A percentile compares a stretch with the other conserved stretches of the same genome.
Conservation (phyloP, 1,284 basidiomycete species). For the Cutaneotrichosporon cutaneum region DNA sequence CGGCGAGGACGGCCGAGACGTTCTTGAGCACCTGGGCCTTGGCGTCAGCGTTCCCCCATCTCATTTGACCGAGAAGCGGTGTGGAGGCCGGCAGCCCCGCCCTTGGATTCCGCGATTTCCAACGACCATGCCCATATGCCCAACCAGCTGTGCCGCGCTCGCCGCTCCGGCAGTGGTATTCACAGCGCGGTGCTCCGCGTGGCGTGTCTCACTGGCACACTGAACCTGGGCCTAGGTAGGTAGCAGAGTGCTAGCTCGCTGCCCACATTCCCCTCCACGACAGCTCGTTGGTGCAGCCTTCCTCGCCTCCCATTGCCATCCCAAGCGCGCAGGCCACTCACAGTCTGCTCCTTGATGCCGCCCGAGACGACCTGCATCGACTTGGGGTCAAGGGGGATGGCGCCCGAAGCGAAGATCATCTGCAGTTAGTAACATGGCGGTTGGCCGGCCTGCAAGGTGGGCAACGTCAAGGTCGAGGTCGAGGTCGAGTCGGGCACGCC, state of each 20-base stretch:
- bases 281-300: neutral
- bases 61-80: neutral
- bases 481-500: neutral
- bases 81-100: neutral
- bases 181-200: neutral
- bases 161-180: neutral
- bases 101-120: neutral
- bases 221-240: neutral
- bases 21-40: constrained; percentile 79
- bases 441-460: neutral
- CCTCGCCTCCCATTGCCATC: neutral
- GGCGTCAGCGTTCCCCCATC: neutral
- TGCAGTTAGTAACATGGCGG: constrained; percentile 14
- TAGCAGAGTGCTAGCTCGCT: neutral
- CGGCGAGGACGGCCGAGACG: constrained; percentile 78
- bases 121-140: neutral
- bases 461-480: neutral
- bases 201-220: neutral
- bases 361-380: constrained; percentile 72
- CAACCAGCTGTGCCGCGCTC: too few relatives aligned
- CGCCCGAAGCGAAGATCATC: constrained; percentile 84
- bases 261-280: neutral
- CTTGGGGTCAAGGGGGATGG: constrained; percentile 77
- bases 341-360: constrained; percentile 79
- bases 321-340: constrained; percentile 32